Evolutionary conservation across 805 yeast species (phyloP).

Genomic region (Wickerhamomyces strasburgensis): DNA sequence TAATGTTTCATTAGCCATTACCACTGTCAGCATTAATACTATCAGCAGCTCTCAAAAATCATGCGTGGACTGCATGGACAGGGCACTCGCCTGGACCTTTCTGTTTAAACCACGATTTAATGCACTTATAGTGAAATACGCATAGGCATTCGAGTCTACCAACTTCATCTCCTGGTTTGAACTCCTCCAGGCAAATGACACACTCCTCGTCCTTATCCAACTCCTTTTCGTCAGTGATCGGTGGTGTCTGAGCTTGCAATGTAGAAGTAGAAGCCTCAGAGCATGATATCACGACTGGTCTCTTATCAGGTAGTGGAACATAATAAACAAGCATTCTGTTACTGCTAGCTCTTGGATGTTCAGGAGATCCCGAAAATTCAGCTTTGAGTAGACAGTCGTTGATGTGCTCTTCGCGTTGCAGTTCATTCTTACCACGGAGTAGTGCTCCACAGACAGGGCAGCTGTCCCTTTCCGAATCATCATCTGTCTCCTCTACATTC

Average conservation of each 20-base stretch:
- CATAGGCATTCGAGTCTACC: slow-evolving; percentile 93
- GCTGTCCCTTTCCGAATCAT: slow-evolving; percentile 28
- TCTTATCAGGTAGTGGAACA: slow-evolving; percentile 25
- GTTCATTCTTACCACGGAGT: slow-evolving; percentile 11
- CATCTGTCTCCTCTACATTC: slow-evolving; percentile 12
- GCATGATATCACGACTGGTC: slow-evolving; percentile 19
- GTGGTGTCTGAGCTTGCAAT: slow-evolving; percentile 3
- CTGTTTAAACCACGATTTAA: slow-evolving; percentile 83
- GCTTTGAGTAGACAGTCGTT: slow-evolving; percentile 58
- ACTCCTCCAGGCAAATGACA: slow-evolving; percentile 89
- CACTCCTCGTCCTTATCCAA: slow-evolving; percentile 60
- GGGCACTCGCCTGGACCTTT: slow-evolving; percentile 88
- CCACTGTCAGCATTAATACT: too few species aligned
- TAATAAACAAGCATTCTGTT: slow-evolving; percentile 85
- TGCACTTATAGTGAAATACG: slow-evolving; percentile 88
- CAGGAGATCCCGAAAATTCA: slow-evolving; percentile 60
- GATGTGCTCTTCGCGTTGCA: slow-evolving; percentile 58
- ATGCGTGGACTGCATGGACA: slow-evolving; percentile 53
- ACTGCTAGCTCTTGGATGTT: slow-evolving; percentile 46
- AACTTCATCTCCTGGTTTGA: slow-evolving; percentile 79
- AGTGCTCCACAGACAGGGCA: slow-evolving; percentile 38
- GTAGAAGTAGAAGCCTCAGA: slow-evolving; percentile 20
- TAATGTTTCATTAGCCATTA: background rate
- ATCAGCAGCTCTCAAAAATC: too few species aligned
- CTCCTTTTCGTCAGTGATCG: slow-evolving; percentile 5